These are phyloP conservation scores for Lophiotrema nucula DNA, from an alignment of 495 filamentous ascomycete genomes.

Conservation along the genomic window DNA sequence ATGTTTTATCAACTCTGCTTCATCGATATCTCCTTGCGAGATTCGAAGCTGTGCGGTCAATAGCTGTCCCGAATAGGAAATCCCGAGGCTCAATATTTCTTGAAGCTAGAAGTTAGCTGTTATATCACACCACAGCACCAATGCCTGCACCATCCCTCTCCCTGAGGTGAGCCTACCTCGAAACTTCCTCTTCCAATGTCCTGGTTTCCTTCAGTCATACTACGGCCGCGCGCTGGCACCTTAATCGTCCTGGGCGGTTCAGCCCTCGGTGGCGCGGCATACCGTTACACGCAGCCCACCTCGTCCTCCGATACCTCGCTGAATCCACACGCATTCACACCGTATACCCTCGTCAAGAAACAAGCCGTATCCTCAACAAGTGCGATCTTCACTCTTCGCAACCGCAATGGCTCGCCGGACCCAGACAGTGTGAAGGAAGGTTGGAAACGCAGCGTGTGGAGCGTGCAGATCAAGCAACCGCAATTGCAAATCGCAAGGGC, in stretches of 20 bases:
- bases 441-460: constrained; percentile 69
- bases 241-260: constrained; percentile 29
- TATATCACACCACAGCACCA: neutral
- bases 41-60: too few relatives aligned
- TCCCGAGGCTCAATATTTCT: too few relatives aligned
- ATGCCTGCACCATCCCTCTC: neutral
- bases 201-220: neutral
- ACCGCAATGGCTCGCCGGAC: constrained; percentile 38
- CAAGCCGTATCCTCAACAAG: constrained; percentile 72
- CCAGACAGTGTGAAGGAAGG: constrained; percentile 41
- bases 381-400: constrained; percentile 68
- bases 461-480: constrained; percentile 90
- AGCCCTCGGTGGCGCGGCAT: constrained; percentile 30
- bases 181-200: too few relatives aligned
- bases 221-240: constrained; percentile 19
- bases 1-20: too few relatives aligned
- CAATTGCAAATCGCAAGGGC: constrained; percentile 82
- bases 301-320: constrained; percentile 20
- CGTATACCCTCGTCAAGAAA: constrained; percentile 57
- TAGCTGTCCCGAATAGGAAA: too few relatives aligned
- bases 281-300: constrained; percentile 16
- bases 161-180: neutral
- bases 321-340: constrained; percentile 33
- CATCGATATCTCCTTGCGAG: too few relatives aligned
- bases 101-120: too few relatives aligned